These are phyloP conservation scores for Nematocida sp. DNA, from an alignment of 371 early-diverging fungal species.

Conservation along the genomic window DNA sequence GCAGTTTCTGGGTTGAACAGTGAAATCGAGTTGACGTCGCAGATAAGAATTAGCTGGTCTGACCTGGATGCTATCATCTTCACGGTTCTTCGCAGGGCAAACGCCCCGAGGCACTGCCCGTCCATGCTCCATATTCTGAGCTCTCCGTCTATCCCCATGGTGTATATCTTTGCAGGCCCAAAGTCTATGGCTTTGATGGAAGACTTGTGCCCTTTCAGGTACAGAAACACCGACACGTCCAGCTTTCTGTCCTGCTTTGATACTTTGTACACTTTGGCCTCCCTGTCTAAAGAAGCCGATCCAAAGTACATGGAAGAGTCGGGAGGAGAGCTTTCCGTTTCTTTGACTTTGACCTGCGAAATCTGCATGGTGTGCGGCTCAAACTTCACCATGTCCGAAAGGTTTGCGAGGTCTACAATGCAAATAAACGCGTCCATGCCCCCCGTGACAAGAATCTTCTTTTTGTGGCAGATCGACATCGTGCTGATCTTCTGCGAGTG, in stretches of 20 bases:
- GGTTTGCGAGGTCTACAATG: slow-evolving; percentile 29
- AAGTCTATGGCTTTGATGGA: slow-evolving; percentile 46
- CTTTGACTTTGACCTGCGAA: slow-evolving; percentile 44
- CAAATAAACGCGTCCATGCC: slow-evolving; percentile 42
- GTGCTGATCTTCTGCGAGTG: slow-evolving; percentile 43
- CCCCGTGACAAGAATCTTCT: slow-evolving; percentile 36
- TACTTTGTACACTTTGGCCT: slow-evolving; percentile 50
- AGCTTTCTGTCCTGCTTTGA: slow-evolving; percentile 23
- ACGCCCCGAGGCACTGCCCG: slow-evolving; percentile 34
- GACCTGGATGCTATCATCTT: slow-evolving; percentile 5
- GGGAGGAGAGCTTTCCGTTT: not conserved
- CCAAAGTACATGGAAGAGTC: slow-evolving; percentile 19
- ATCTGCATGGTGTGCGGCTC: slow-evolving; percentile 50
- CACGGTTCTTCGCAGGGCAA: slow-evolving; percentile 45
- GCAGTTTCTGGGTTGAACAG: slow-evolving; percentile 46
- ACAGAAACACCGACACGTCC: slow-evolving; percentile 13
- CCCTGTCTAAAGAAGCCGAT: slow-evolving; percentile 45
- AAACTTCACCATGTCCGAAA: slow-evolving; percentile 31
- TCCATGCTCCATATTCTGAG: slow-evolving; percentile 50
- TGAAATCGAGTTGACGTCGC: slow-evolving; percentile 28
- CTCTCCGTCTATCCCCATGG: slow-evolving; percentile 53
- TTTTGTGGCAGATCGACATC: slow-evolving; percentile 40
- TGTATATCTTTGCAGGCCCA: slow-evolving; percentile 27
- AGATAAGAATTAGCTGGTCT: slow-evolving; percentile 24
- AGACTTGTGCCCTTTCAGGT: slow-evolving; percentile 39